Percentiles rank a stretch among this genome's conserved stretches.
These are phyloP conservation scores for Microbotryum saponariae DNA, from an alignment of 1,284 basidiomycete genomes.

Conservation along the genomic window DNA sequence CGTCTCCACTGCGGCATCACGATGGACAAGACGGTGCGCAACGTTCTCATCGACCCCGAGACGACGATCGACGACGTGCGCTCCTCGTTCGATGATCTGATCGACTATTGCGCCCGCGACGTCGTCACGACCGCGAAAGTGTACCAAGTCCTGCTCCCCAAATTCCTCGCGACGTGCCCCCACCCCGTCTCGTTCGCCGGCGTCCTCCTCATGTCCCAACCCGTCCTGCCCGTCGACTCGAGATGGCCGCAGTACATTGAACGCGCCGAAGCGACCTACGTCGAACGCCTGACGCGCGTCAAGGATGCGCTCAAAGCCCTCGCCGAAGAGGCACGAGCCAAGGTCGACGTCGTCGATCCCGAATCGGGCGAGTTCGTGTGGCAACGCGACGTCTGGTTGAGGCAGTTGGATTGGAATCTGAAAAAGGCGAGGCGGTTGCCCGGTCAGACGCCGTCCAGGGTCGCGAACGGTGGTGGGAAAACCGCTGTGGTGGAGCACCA, in stretches of 20 bases:
- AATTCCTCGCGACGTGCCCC: conserved; percentile 75
- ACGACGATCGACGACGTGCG: conserved; percentile 57
- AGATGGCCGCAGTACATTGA: conserved; percentile 77
- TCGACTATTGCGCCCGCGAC: conserved; percentile 83
- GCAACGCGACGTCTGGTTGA: conserved; percentile 75
- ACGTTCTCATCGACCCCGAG: conserved; percentile 60
- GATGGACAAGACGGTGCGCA: conserved; percentile 71
- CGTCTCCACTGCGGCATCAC: conserved; percentile 76
- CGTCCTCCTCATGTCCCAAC: conserved; percentile 81
- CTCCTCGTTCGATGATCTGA: conserved; percentile 61
- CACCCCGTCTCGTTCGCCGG: conserved; percentile 91
- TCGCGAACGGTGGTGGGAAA: neutral
- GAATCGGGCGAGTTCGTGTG: conserved; percentile 46
- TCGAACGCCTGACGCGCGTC: conserved; percentile 65
- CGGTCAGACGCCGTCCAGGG: conserved; percentile 10
- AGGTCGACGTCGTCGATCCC: conserved; percentile 42
- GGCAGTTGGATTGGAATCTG: conserved; percentile 90
- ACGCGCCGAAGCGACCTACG: conserved; percentile 70
- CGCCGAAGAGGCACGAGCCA: conserved; percentile 54
- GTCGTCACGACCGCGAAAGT: conserved; percentile 79
- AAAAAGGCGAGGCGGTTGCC: conserved; percentile 48
- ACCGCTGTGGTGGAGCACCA: neutral
- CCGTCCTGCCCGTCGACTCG: conserved; percentile 83
- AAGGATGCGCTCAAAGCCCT: conserved; percentile 59
- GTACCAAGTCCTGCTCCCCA: conserved; percentile 69